Evolutionary conservation across 495 filamentous ascomycete genomes (phyloP), one percentile per base, ranked within the genome.

Genomic region (Podospora fimiseda): DNA sequence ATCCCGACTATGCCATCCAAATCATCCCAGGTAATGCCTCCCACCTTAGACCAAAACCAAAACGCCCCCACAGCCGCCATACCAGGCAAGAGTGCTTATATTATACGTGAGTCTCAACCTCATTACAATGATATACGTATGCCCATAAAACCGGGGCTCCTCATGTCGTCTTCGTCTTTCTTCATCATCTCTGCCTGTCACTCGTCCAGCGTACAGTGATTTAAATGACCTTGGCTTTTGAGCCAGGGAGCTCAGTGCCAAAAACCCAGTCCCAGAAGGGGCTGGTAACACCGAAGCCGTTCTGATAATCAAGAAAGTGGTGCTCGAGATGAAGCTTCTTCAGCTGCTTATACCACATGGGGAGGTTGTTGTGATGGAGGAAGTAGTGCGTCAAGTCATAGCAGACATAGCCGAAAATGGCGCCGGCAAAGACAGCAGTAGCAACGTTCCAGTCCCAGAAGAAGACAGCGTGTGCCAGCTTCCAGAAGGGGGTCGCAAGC

Each of bases 321-420:
- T 99, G 94, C 63, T 88, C 80, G 33, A 99, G 84, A 63, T 99
- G 94, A 60, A 95, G 93, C 69, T 95, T 96, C 81, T 96, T 97
- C 58, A 97, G 81, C 51, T 81, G 74, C 65, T 85, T 84, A 69
- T 91, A 96, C 79, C 91, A 92, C 2, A 80, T 67, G 3, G 94
- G 93, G 11, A 97, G 82, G 48, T 87, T 95, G 72, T 86, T 84
- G 70, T 99, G 94, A 68, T 99, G 94, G n/a, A 99, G 82, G 80
- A 97, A 96, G 72, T 97, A 99, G 69, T 99, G 94, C 13, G 93
- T 97, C 73, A 96, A 54, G 64, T 99, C 94, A 74, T 99, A 99
- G 72, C 85, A 88, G 48, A 96, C 79, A 64, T 97, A 99, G 21
- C 94, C 94, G 58, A 95, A 95, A 43, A 99, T 83, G 50, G 90